A percentile compares a stretch with the other conserved stretches of the same genome.
Conservation (phyloP, 1,139 yeast species). For the Scheffersomyces segobiensis region DNA sequence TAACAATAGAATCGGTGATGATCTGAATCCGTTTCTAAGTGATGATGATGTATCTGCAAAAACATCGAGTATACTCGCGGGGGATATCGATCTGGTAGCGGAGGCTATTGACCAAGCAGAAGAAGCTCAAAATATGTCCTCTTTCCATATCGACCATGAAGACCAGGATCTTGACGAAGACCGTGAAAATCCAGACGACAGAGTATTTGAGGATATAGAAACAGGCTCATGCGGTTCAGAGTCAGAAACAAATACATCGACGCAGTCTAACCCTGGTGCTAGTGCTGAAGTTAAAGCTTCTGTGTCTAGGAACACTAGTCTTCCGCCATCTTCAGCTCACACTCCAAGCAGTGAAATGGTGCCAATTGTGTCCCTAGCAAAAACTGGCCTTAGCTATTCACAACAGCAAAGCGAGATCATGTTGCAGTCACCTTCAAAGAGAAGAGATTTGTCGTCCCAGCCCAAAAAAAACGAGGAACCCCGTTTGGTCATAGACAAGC, state of each 20-base stretch:
- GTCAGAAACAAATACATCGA: slow-evolving; percentile 1
- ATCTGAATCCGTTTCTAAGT: slow-evolving; percentile 3
- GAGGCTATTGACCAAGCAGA: not conserved
- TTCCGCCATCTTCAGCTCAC: not conserved
- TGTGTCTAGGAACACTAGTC: not conserved
- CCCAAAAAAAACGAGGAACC: slow-evolving; percentile 32
- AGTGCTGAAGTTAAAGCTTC: slow-evolving; percentile 1
- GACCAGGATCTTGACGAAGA: slow-evolving; percentile 1
- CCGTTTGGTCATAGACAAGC: slow-evolving; percentile 71
- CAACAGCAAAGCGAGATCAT: slow-evolving; percentile 30
- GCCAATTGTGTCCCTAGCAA: slow-evolving; percentile 1
- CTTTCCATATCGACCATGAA: not conserved
- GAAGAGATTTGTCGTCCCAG: slow-evolving; percentile 19
- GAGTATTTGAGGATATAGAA: slow-evolving; percentile 9
- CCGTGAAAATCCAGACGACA: not conserved
- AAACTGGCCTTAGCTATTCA: slow-evolving; percentile 23
- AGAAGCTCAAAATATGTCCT: not conserved
- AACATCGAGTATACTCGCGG: not conserved
- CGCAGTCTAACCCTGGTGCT: not conserved
- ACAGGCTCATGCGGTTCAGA: not conserved
- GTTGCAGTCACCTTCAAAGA: slow-evolving; percentile 30
- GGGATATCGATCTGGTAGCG: not conserved
- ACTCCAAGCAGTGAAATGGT: not conserved
- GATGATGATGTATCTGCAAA: not conserved
- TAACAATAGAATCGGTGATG: not conserved